Conservation (phyloP, 2,329 filamentous ascomycete genomes). For the Alternaria brassicae region DNA sequence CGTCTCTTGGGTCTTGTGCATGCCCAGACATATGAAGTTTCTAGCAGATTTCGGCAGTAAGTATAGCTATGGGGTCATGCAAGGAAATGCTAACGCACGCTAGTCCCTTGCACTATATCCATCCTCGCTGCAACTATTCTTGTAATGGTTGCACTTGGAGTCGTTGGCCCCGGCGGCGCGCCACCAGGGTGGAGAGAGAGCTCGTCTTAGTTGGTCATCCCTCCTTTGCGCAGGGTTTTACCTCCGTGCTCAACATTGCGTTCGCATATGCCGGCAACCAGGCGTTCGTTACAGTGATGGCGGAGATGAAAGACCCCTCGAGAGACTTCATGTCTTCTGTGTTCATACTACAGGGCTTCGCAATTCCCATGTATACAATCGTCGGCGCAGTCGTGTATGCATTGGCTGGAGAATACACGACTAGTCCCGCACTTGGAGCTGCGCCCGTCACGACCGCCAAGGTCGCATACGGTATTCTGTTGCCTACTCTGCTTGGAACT, state of each 20-base stretch:
- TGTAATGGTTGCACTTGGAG: slow-evolving; percentile 69
- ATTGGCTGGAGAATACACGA: slow-evolving; percentile 65
- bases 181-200: background rate
- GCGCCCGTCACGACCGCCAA: slow-evolving; percentile 63
- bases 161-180: slow-evolving; percentile 50
- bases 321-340: slow-evolving; percentile 66
- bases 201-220: background rate
- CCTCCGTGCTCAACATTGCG: slow-evolving; percentile 63
- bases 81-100: slow-evolving; percentile 13
- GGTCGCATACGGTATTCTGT: slow-evolving; percentile 70
- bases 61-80: background rate
- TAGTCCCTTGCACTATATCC: slow-evolving; percentile 57
- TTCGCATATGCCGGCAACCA: slow-evolving; percentile 71
- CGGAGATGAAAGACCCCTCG: slow-evolving; percentile 65
- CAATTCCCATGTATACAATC: slow-evolving; percentile 66
- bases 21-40: slow-evolving; percentile 22
- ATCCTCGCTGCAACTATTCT: slow-evolving; percentile 68
- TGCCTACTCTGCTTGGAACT: slow-evolving; percentile 72
- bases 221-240: slow-evolving; percentile 16
- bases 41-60: slow-evolving; percentile 15
- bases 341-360: slow-evolving; percentile 58
- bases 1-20: slow-evolving; percentile 60
- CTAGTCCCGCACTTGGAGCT: slow-evolving; percentile 69
- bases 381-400: slow-evolving; percentile 71
- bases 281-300: slow-evolving; percentile 70